Evolutionary conservation across 2,329 filamentous ascomycete species (phyloP).

Genomic region (Lachnellula hyalina): DNA sequence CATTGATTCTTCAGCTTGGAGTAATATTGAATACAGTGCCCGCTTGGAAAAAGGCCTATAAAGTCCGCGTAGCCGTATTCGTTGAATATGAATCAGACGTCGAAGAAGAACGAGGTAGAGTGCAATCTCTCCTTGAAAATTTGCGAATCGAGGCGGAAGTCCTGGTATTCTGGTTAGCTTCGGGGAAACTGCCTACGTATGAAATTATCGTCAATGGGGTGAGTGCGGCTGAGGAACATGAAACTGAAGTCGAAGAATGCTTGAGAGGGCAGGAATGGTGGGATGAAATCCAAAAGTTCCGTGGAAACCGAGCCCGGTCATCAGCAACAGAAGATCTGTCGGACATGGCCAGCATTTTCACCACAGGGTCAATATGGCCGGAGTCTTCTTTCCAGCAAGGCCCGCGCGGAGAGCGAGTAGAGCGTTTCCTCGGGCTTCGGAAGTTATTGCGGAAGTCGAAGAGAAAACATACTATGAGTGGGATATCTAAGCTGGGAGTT

Average conservation of each 20-base stretch:
- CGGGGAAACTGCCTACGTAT: constrained; percentile 66
- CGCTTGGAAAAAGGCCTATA: constrained; percentile 70
- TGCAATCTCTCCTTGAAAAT: constrained; percentile 71
- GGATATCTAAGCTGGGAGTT: constrained; percentile 49
- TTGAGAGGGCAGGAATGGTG: constrained; percentile 76
- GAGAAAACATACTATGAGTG: constrained; percentile 28
- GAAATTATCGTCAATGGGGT: constrained; percentile 73
- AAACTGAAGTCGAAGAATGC: constrained; percentile 58
- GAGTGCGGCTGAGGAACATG: constrained; percentile 47
- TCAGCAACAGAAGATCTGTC: constrained; percentile 39
- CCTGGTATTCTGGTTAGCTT: constrained; percentile 75
- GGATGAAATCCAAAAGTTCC: constrained; percentile 61
- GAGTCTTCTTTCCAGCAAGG: constrained; percentile 47
- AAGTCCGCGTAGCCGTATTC: constrained; percentile 74
- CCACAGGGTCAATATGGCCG: constrained; percentile 43
- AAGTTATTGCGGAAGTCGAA: constrained; percentile 57
- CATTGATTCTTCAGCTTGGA: constrained; percentile 79
- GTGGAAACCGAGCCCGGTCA: constrained; percentile 33
- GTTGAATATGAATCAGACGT: constrained; percentile 86
- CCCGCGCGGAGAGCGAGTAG: constrained; percentile 35
- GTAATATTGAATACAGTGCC: constrained; percentile 79
- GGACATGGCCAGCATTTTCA: constrained; percentile 39
- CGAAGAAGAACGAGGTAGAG: constrained; percentile 67
- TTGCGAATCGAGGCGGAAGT: constrained; percentile 76
- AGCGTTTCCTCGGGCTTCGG: constrained; percentile 51